A percentile compares a stretch with the other conserved stretches of the same genome.
These are phyloP conservation scores for Musa schizocarpa DNA, from an alignment of 176 grass and related monocot genomes.

Conservation along the genomic window DNA sequence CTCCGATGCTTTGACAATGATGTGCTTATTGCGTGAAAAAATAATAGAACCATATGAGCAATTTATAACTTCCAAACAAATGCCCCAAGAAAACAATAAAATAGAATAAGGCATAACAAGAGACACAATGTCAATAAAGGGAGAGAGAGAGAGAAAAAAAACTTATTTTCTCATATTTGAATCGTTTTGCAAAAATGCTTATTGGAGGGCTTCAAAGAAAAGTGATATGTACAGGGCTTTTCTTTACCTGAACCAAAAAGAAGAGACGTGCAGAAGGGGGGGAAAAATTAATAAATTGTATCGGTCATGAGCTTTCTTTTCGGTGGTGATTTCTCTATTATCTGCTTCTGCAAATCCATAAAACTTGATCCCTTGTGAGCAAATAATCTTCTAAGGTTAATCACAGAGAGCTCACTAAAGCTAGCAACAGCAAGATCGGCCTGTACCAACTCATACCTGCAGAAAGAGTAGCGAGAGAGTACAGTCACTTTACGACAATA, in stretches of 20 bases:
- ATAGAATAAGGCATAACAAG: neutral
- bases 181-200: neutral
- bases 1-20: too few relatives aligned
- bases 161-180: neutral
- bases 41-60: too few relatives aligned
- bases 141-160: neutral
- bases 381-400: constrained; percentile 87
- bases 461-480: neutral
- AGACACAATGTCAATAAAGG: neutral
- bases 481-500: neutral
- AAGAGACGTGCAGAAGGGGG: neutral
- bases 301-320: constrained; percentile 56
- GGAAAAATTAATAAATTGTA: constrained; percentile 38
- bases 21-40: too few relatives aligned
- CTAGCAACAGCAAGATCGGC: constrained; percentile 64
- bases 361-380: constrained; percentile 66
- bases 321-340: constrained; percentile 66
- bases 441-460: constrained; percentile 81
- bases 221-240: neutral
- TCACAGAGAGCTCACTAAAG: constrained; percentile 73
- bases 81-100: too few relatives aligned
- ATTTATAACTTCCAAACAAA: too few relatives aligned
- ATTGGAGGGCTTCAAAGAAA: neutral
- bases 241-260: neutral
- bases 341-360: constrained; percentile 96